Evolutionary conservation across 23 red algal species (phyloP), one percentile per base, ranked within the genome.

Genomic region (Chondrus crispus): DNA sequence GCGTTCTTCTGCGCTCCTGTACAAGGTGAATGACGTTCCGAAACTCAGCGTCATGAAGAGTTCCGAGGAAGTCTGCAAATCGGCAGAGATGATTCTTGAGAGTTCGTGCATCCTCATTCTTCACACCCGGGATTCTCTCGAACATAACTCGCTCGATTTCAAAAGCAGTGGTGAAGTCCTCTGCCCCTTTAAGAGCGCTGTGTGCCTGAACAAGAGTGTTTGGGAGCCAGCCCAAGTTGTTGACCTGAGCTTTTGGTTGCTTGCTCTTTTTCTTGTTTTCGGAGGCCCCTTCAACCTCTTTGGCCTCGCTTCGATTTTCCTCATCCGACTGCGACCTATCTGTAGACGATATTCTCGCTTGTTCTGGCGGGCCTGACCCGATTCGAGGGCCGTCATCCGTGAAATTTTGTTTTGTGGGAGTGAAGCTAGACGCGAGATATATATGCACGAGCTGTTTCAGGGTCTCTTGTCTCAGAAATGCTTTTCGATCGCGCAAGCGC

Each of bases 121-220:
- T 78, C 38, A 48, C 49, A 3, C 50, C 74, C 57, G 87, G 87
- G 33, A 90, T 90, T 38, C 38, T 77, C 48, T 90, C 87, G 54
- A 90, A 80, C 53, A 90, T 90, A 46, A 79, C 64, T 53, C 37
- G 68, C 29, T 90, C 87, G 7, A 90, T 80, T 43, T 52, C 74
- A 66, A 52, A 46, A 40, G 53, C 73, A 46, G 48, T 62, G 24
- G 48, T 50, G 39, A 45, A 32, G 55, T 90, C 87, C 14, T 73
- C 87, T 62, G 87, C 87, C 4, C 72, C 54, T 39, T 42, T 75
- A 8, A 90, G 84, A 6, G 84, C 11, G 18, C 37, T 32, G 36
- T 87, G 42, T 47, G 84, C 39, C 43, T 48, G 66, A 41, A 87
- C 14, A 38, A 87, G 62, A n/a, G 46, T 68, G 45, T 87, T 46